Evolutionary conservation across 164 flowering plant species (phyloP), one percentile per base, ranked within the genome.

Genomic region (Warburgia ugandensis): DNA sequence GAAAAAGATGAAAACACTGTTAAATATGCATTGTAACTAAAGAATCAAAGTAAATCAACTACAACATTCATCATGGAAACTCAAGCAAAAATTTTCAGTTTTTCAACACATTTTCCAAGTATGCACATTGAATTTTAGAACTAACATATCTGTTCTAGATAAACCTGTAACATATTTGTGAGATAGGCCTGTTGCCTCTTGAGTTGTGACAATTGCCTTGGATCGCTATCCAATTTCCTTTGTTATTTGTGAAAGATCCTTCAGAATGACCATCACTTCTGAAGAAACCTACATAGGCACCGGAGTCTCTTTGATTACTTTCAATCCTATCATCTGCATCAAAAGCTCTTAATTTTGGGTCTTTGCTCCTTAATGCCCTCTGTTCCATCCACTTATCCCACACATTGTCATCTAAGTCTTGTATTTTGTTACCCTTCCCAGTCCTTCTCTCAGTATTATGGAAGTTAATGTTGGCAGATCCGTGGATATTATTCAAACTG

Each of bases 171-270:
- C 99, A 92, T 86, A 52, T 79, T 77, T 95, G 84, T 79, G 45
- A 92, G 84, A 72, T 81, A 79, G 47, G 77, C 66, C 71, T 92
- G 99, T 47, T 88, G 99, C 50, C 94, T 81, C 78, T 92, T 96
- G 62, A 92, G 64, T 56, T 73, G 95, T 45, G 76, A 44, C 39
- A 92, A 63, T 52, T 92, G 96, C 68, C 94, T 62, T 92, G 98
- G 55, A 91, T 91, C 29, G 86, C 90, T 59, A 75, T 55, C 96
- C 92, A 86, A 45, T 77, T 87, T 60, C 86, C 92, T 74, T 78
- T 87, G 52, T 65, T 77, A 56, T 72, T 79, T 56, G 61, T 50
- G 37, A 77, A 65, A 45, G 84, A 67, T 50, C 82, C 83, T 52
- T 90, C 97, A 41, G 83, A 51, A 39, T 77, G 86, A 40, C 74